These are phyloP conservation scores for Scytalidium sp. DNA, from an alignment of 2,329 filamentous ascomycete species.

Conservation along the genomic window DNA sequence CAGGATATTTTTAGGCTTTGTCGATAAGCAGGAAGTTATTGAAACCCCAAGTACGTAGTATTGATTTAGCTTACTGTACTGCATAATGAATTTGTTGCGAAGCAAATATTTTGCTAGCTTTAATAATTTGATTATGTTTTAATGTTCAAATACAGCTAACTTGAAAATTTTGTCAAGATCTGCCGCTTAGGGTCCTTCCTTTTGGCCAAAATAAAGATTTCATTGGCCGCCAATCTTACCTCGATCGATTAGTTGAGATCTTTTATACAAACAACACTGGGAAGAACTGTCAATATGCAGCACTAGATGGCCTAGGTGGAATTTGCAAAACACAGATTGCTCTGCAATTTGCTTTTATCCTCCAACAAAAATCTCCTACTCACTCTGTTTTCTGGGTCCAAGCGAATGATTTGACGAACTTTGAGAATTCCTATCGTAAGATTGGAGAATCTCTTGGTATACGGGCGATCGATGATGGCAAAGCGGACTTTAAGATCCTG, in stretches of 20 bases:
- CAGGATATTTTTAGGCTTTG: too few species aligned
- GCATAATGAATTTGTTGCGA: too few species aligned
- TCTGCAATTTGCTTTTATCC: conserved; percentile 10
- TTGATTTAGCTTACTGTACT: too few species aligned
- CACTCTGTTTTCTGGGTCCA: conserved; percentile 41
- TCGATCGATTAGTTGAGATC: conserved; percentile 6
- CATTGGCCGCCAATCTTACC: conserved; percentile 9
- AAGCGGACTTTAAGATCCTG: conserved; percentile 13
- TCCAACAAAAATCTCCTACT: conserved; percentile 14
- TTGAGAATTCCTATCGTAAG: conserved; percentile 9
- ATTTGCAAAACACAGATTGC: conserved; percentile 15
- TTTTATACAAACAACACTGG: background rate
- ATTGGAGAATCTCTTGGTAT: conserved; percentile 12
- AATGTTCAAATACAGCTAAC: too few species aligned
- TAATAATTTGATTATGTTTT: too few species aligned
- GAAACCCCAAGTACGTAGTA: too few species aligned
- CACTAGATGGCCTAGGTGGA: conserved; percentile 9
- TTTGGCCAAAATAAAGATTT: conserved; percentile 11
- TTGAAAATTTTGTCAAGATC: too few species aligned
- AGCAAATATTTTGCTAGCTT: too few species aligned
- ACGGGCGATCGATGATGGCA: conserved; percentile 7
- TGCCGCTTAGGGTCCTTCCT: background rate
- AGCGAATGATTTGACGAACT: conserved; percentile 17
- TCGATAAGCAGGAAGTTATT: too few species aligned
- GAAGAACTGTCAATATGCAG: conserved; percentile 3